Percentiles rank a stretch among this genome's conserved stretches.
phyloP scores from a whole-genome alignment of 2,329 filamentous ascomycete species.

The Simplicillium aogashimaense region DNA sequence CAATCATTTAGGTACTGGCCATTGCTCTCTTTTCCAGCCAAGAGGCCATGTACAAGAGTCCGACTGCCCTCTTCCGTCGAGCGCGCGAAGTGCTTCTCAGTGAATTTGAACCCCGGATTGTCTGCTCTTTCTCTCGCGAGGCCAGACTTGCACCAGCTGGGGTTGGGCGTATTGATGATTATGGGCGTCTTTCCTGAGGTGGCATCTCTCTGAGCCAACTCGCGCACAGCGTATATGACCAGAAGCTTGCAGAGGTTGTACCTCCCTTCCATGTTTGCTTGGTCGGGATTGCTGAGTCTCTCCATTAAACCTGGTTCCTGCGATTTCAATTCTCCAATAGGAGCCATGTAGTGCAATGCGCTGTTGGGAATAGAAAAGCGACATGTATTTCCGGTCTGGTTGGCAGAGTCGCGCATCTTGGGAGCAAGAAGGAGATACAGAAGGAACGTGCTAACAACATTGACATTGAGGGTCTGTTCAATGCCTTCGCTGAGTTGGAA shows the following conservation, averaged over 20 bases:
- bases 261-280: conserved; percentile 14
- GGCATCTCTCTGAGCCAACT: conserved; percentile 13
- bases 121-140: conserved; percentile 11
- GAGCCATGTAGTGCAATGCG: conserved; percentile 15
- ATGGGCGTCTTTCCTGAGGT: conserved; percentile 7
- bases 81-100: conserved; percentile 23
- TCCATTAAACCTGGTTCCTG: conserved; percentile 13
- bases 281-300: conserved; percentile 12
- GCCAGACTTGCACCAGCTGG: conserved; percentile 28
- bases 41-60: conserved; percentile 16
- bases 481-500: conserved; percentile 30
- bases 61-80: conserved; percentile 33
- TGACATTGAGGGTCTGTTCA: conserved; percentile 34
- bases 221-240: conserved; percentile 18
- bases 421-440: conserved; percentile 12
- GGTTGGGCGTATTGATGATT: conserved; percentile 28
- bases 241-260: conserved; percentile 23
- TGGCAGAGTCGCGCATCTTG: no score
- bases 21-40: conserved; percentile 19
- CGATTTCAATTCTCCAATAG: conserved; percentile 12
- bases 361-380: conserved; percentile 13
- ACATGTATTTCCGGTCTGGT: background rate
- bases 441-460: conserved; percentile 14
- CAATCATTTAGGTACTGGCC: conserved; percentile 24
- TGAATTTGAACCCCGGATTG: conserved; percentile 6